Conservation (phyloP, 768 basidiomycete genomes). For the Boletus reticuloceps region DNA sequence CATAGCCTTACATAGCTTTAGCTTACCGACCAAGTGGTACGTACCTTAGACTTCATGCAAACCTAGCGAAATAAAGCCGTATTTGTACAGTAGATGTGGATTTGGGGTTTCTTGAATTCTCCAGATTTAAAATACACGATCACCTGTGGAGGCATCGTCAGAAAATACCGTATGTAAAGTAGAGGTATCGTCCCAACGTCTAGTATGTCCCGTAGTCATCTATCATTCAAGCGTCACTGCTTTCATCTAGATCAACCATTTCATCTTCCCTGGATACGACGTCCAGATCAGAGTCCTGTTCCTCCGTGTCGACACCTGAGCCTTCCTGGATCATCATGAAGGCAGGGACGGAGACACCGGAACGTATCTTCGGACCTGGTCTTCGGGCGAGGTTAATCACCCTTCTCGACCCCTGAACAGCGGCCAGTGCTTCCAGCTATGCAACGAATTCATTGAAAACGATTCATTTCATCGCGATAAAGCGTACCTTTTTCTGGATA, state of each 20-base stretch:
- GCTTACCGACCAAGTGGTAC: too few relatives aligned
- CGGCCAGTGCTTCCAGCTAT: conserved; percentile 58
- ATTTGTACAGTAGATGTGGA: too few relatives aligned
- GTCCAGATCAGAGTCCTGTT: conserved; percentile 13
- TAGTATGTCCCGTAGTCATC: not conserved
- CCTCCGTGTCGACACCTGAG: not conserved
- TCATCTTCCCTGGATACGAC: conserved; percentile 5
- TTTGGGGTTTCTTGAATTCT: not conserved
- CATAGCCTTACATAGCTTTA: too few relatives aligned
- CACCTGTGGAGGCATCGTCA: not conserved
- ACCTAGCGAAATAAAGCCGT: too few relatives aligned
- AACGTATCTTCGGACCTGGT: conserved; percentile 63
- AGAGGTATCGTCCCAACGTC: not conserved
- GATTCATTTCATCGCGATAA: not conserved
- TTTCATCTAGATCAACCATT: conserved; percentile 22
- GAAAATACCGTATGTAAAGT: not conserved
- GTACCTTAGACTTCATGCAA: too few relatives aligned
- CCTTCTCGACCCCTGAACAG: conserved; percentile 48
- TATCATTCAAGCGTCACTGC: conserved; percentile 16
- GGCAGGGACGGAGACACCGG: conserved; percentile 47
- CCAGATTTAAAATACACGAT: too few relatives aligned
- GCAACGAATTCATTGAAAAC: not conserved
- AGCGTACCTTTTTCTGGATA: conserved; percentile 57
- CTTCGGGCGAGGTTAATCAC: conserved; percentile 58
- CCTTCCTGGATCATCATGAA: conserved; percentile 26